Percentiles rank a stretch among this genome's conserved stretches.
phyloP scores from a whole-genome alignment of 257 asterid species.

The Solanum ossicruentum region DNA sequence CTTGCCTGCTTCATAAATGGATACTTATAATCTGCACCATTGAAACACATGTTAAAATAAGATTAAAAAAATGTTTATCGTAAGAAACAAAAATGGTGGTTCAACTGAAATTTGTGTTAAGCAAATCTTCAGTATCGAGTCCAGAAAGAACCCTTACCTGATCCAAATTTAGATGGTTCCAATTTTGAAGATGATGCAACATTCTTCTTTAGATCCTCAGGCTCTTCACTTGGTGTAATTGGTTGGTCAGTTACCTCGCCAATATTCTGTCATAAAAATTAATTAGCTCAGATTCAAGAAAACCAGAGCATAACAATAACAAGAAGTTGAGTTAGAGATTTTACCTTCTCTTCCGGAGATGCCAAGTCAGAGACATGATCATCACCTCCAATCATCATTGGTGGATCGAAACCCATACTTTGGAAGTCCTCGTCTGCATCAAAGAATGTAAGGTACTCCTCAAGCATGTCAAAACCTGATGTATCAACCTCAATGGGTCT shows the following conservation, averaged over 20 bases:
- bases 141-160: constrained; percentile 23
- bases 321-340: not conserved
- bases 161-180: constrained; percentile 24
- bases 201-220: constrained; percentile 1
- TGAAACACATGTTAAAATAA: not conserved
- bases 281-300: not conserved
- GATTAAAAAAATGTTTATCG: not conserved
- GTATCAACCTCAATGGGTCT: constrained; percentile 32
- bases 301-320: not conserved
- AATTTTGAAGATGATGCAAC: constrained; percentile 32
- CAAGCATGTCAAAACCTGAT: constrained; percentile 46
- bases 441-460: constrained; percentile 49
- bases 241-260: constrained; percentile 15
- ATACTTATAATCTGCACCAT: constrained; percentile 40
- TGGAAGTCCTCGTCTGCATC: constrained; percentile 39
- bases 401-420: constrained; percentile 27
- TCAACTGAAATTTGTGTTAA: not conserved
- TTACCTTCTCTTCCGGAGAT: constrained; percentile 30
- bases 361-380: constrained; percentile 20
- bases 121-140: not conserved
- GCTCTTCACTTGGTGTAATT: constrained; percentile 12
- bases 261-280: constrained; percentile 26
- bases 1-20: constrained; percentile 65
- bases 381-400: constrained; percentile 24
- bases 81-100: not conserved